Base-by-base conservation (phyloP, 352 stramenopile genomes). In the Pythium guiyangense region DNA sequence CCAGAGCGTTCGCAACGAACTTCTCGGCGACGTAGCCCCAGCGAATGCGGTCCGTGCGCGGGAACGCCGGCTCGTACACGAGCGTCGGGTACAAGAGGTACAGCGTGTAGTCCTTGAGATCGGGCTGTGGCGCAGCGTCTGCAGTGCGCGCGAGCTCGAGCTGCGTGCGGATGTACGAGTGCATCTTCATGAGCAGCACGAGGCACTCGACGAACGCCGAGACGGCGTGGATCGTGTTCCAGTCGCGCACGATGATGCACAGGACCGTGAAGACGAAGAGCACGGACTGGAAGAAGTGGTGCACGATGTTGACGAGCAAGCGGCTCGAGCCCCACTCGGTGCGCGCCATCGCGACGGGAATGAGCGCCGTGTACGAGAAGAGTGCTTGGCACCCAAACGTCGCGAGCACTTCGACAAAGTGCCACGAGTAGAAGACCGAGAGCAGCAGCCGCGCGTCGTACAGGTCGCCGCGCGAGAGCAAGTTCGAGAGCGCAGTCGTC, bases 1-100 rank as follows among this genome's bases (percentile, higher is more conserved):
- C 82, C 27, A 96, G 63, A 17, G 82, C 71, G 57, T 95, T 82
- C n/a, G 86, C 82, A 10, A 94, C 37, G 15, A 84, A 58, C 45
- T 97, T 93, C 56, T 83, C 79, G 3, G 74, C 54, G 8, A 98
- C 50, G 60, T 96, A 97, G n/a, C 69, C 67, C 74, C 79, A 90
- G 14, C 92, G 81, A 56, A 97, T 90, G 45, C 70, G 69, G 6
- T 84, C 67, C 0, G 83, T 94, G 52, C 88, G 82, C 5, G 94
- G 94, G 55, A 93, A 98, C 6, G 77, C 84, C 18, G 96, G 94
- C 64, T 98, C 92, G 61, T 98, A 98, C n/a, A 97, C 96, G 5
- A 98, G 69, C 34, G 94, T 97, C 46, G 94, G 94, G 54, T 79
- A 80, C 14, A 91, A 61, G 37, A 90, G 67, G 49, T 92, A 90